A percentile compares a stretch with the other conserved stretches of the same genome.
These are phyloP conservation scores for Ceratocystiopsis sp. DNA, from an alignment of 2,329 filamentous ascomycete species.

Conservation along the genomic window DNA sequence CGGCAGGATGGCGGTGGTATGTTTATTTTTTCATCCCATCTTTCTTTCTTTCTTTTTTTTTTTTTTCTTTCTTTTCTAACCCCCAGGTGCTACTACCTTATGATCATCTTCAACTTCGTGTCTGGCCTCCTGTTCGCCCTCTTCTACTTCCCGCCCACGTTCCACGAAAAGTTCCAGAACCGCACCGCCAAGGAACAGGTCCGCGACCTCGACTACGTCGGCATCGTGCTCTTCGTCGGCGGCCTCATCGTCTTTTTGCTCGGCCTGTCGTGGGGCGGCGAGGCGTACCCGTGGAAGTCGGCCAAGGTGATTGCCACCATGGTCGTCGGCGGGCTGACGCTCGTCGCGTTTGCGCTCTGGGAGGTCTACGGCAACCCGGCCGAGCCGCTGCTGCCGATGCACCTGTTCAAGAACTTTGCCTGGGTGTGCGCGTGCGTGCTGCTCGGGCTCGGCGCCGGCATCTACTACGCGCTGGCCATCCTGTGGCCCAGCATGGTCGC, in stretches of 20 bases:
- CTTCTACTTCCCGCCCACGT: constrained; percentile 29
- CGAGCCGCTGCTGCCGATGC: constrained; percentile 19
- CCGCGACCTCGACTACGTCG: constrained; percentile 23
- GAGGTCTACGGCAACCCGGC: constrained; percentile 17
- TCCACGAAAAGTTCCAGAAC: constrained; percentile 20
- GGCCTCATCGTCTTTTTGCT: neutral
- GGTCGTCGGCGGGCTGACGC: constrained; percentile 7
- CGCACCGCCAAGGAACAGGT: constrained; percentile 19
- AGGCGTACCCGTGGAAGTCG: constrained; percentile 9
- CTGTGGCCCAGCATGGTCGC: constrained; percentile 14
- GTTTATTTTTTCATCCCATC: too few species aligned
- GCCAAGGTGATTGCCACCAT: constrained; percentile 12
- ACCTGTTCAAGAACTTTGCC: constrained; percentile 17
- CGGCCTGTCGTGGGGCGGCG: constrained; percentile 2
- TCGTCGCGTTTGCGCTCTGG: constrained; percentile 10
- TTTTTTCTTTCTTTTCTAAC: too few species aligned
- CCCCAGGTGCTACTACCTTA: constrained; percentile 25
- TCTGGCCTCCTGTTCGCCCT: constrained; percentile 21
- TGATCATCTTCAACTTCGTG: constrained; percentile 23
- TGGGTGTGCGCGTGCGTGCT: constrained; percentile 14
- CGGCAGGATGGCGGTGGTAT: neutral
- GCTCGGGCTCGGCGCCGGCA: constrained; percentile 15
- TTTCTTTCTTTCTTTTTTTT: constrained; percentile 11
- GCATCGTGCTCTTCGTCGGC: neutral
- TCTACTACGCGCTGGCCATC: constrained; percentile 19